phyloP scores from a whole-genome alignment of 108 stramenopile species.

The Parietichytrium sp. region DNA sequence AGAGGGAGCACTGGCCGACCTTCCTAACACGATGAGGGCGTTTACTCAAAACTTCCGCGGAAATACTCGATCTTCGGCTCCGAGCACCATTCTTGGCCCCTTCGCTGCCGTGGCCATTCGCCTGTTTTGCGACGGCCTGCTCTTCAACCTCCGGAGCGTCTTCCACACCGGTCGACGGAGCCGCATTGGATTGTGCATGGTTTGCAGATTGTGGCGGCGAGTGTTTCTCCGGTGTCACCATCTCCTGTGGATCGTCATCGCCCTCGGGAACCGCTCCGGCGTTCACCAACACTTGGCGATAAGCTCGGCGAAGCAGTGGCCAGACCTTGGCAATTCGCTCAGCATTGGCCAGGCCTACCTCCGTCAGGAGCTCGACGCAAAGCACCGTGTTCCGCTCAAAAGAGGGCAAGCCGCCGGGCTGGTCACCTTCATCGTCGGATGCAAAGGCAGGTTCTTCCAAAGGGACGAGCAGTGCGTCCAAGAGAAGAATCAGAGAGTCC shows the following conservation, averaged over 20 bases:
- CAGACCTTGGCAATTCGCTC: background rate
- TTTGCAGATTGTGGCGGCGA: too few species aligned
- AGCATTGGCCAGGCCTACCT: constrained; percentile 18
- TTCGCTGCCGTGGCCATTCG: too few species aligned
- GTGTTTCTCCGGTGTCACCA: background rate
- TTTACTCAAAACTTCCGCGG: too few species aligned
- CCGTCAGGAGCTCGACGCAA: constrained; percentile 16
- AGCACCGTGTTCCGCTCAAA: constrained; percentile 10
- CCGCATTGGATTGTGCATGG: too few species aligned
- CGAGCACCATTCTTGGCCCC: too few species aligned
- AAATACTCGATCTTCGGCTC: too few species aligned
- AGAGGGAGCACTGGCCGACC: constrained; percentile 1
- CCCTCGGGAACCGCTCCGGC: constrained; percentile 6
- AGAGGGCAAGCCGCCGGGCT: too few species aligned
- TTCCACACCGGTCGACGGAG: too few species aligned
- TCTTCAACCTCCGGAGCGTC: too few species aligned
- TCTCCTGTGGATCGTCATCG: constrained; percentile 20
- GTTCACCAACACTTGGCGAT: constrained; percentile 6
- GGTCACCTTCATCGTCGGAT: background rate
- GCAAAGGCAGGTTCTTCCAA: background rate
- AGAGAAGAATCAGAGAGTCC: background rate
- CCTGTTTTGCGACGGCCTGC: too few species aligned
- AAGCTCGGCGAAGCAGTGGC: constrained; percentile 13
- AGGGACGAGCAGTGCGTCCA: constrained; percentile 23
- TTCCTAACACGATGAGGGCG: background rate